Evolutionary conservation across 306 rosid species (phyloP).

Genomic region (Trifolium subterraneum): DNA sequence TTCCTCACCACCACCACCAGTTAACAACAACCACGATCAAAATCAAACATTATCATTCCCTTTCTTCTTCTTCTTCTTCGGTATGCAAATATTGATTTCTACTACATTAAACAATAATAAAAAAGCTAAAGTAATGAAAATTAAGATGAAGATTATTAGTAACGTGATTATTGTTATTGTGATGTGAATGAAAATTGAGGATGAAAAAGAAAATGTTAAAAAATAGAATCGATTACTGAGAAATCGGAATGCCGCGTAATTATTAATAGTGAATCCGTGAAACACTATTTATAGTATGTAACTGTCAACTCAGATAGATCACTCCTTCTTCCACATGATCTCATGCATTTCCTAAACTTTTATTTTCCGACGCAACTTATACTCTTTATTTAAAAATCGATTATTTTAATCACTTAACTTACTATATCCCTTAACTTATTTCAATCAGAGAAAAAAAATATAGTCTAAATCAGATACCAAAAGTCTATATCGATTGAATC

Average conservation of each 20-base stretch:
- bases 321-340: not conserved
- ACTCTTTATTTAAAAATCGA: no score
- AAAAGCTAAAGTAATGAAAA: no score
- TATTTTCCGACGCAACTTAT: no score
- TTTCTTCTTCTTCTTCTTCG: not conserved
- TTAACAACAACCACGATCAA: not conserved
- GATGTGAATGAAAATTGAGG: not conserved
- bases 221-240: slow-evolving; percentile 36
- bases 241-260: slow-evolving; percentile 62
- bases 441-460: no score
- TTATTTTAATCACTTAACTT: no score
- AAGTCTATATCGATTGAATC: no score
- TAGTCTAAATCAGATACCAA: no score
- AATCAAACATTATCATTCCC: slow-evolving; percentile 36
- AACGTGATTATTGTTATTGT: not conserved
- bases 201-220: slow-evolving; percentile 3
- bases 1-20: slow-evolving; percentile 43
- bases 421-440: no score
- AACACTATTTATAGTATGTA: not conserved
- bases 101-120: not conserved
- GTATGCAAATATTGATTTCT: not conserved
- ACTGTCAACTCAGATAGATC: not conserved
- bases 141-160: no score
- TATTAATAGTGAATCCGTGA: slow-evolving; percentile 30
- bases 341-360: no score